Evolutionary conservation across 345 rosid species (phyloP), one percentile per base, ranked within the genome.

Genomic region (Linum lewisii): DNA sequence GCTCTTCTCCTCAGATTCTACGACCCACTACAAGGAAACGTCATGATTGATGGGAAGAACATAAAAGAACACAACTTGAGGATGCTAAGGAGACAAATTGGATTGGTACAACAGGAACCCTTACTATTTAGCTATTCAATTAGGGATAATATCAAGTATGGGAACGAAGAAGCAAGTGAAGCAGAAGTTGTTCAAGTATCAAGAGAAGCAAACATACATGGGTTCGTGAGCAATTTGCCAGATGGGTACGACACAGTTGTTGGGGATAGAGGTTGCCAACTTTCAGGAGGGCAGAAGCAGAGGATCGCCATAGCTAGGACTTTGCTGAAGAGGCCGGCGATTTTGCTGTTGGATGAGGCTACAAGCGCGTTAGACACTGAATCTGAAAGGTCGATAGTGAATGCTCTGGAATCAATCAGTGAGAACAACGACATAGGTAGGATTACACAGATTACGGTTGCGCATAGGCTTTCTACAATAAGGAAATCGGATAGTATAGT

Each of bases 301-400:
- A 71, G 87, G 34, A 70, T 80, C 32, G 82, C 90, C 66, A 80
- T 82, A 32, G 83, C 85, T 9, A 67, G 84, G 62, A 77, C 85
- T 42, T 67, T 84, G 5, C 66, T 84, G 22, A 84, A 82, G 71
- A 76, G 69, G 58, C 87, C 84, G 4, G 74, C 77, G 15, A 78
- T 84, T 23, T 59, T 84, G 69, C 82, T 84, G n/a, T 70, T 85
- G 25, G 91, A 91, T 62, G 96, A 90, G 78, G 94, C 96, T 59
- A 91, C 98, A 16, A 85, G 86, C 34, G 98, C 98, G 4, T 83
- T 91, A 8, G 88, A 91, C 59, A 80, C 79, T 0, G 96, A 81
- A 73, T 85, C 91, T 5, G 96, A 91, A 68, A 78, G 94, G 53
- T 68, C 69, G 54, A 42, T 79, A 38, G 73, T 76, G 54, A 80